These are phyloP conservation scores for Anthracocystis panici-leucophaei DNA, from an alignment of 1,284 basidiomycete species.

Conservation along the genomic window DNA sequence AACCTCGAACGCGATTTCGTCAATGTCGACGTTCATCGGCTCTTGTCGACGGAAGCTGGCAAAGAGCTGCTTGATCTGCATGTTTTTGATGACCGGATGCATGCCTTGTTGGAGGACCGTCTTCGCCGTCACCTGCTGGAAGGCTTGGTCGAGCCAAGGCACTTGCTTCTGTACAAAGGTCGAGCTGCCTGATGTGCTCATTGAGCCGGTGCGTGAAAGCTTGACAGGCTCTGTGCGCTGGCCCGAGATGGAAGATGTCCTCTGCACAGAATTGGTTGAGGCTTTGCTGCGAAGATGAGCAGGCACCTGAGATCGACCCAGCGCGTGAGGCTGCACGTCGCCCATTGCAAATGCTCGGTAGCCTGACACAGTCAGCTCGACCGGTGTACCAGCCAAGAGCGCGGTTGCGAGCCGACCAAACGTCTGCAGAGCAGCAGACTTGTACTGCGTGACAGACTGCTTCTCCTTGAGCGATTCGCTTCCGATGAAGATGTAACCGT, in stretches of 20 bases:
- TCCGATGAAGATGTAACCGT: constrained; percentile 44
- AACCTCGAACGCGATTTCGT: constrained; percentile 46
- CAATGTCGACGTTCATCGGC: constrained; percentile 38
- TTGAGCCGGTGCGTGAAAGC: constrained; percentile 12
- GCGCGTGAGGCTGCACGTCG: constrained; percentile 22
- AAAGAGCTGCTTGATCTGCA: constrained; percentile 33
- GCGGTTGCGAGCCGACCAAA: constrained; percentile 32
- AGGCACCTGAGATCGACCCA: constrained; percentile 25
- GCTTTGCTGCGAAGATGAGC: constrained; percentile 30
- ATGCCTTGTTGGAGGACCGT: constrained; percentile 27
- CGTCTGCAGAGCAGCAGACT: constrained; percentile 19
- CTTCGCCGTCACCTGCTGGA: constrained; percentile 43
- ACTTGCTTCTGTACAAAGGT: constrained; percentile 41
- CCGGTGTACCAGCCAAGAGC: constrained; percentile 22
- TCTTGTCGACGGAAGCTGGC: constrained; percentile 40
- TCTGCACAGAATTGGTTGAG: constrained; percentile 21
- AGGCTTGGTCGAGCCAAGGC: constrained; percentile 58
- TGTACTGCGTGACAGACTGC: constrained; percentile 29
- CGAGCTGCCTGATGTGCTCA: constrained; percentile 23
- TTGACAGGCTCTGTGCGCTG: constrained; percentile 10
- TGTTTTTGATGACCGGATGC: constrained; percentile 19
- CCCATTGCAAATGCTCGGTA: constrained; percentile 51
- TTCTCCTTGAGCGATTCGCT: constrained; percentile 33
- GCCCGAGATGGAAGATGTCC: constrained; percentile 14
- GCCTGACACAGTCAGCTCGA: constrained; percentile 29